Percentiles rank a stretch among this genome's conserved stretches.
Evolutionary conservation across 495 filamentous ascomycete genomes (phyloP).

Genomic region (Penicillium mononematosum): DNA sequence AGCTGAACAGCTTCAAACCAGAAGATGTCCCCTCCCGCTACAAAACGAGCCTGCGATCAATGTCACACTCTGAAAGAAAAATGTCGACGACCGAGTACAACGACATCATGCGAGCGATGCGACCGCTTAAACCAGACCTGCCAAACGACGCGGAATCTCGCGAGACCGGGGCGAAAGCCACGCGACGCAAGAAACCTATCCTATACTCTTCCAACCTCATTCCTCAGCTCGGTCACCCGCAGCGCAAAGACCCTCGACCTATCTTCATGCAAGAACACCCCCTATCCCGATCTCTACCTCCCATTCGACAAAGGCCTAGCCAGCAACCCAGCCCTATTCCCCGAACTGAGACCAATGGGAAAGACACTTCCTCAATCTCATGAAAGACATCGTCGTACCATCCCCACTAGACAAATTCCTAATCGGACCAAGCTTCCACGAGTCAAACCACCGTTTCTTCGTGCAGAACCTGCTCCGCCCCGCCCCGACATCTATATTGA

Average conservation of each 20-base stretch:
- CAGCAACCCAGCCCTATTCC: constrained; percentile 13
- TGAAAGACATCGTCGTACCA: constrained; percentile 17
- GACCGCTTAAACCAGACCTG: constrained; percentile 12
- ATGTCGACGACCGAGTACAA: neutral
- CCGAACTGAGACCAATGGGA: constrained; percentile 20
- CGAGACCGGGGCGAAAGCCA: constrained; percentile 16
- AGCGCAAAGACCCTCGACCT: neutral
- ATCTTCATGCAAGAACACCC: neutral
- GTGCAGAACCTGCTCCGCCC: constrained; percentile 16
- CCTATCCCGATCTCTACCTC: neutral
- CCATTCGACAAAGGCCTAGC: constrained; percentile 11
- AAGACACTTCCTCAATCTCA: constrained; percentile 21
- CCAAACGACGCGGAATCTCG: constrained; percentile 8
- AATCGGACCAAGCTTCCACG: constrained; percentile 18
- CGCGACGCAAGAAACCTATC: constrained; percentile 6
- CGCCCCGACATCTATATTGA: constrained; percentile 6
- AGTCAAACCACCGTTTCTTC: constrained; percentile 18
- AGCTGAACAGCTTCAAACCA: neutral
- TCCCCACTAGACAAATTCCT: constrained; percentile 23
- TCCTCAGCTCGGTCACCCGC: neutral
- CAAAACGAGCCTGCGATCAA: neutral
- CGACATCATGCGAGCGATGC: constrained; percentile 19
- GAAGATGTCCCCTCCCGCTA: neutral
- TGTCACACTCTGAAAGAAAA: neutral
- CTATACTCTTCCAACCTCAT: constrained; percentile 16